Percentiles rank a stretch among this genome's conserved stretches.
Evolutionary conservation across 116 monocot species (phyloP).

Genomic region (Trichopus zeylanicus): DNA sequence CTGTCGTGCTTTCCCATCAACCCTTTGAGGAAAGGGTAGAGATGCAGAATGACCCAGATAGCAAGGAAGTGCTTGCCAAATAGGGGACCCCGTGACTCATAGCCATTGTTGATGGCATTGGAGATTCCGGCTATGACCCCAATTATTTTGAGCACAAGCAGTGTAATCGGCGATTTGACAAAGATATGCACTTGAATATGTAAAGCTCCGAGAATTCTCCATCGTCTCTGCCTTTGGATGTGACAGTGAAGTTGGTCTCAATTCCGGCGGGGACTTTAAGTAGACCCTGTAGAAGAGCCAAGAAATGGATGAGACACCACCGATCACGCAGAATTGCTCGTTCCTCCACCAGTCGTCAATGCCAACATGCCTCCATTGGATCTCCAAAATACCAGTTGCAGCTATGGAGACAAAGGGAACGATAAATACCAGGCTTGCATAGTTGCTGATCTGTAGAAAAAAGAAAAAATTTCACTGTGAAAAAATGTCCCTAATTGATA

Average conservation of each 20-base stretch:
- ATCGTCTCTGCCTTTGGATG: constrained; percentile 63
- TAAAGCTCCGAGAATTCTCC: constrained; percentile 39
- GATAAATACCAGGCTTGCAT: constrained; percentile 53
- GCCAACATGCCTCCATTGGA: constrained; percentile 52
- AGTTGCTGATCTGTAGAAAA: constrained; percentile 41
- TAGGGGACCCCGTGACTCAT: constrained; percentile 50
- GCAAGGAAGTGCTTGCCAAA: constrained; percentile 55
- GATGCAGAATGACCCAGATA: constrained; percentile 48
- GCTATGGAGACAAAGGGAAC: constrained; percentile 53
- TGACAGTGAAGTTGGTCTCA: constrained; percentile 63
- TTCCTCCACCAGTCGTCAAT: constrained; percentile 78
- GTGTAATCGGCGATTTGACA: constrained; percentile 31
- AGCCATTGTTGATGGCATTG: constrained; percentile 48
- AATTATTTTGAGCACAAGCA: constrained; percentile 40
- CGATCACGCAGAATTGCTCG: constrained; percentile 82
- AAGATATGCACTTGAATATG: constrained; percentile 49
- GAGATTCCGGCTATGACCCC: constrained; percentile 43
- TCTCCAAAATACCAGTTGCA: constrained; percentile 50
- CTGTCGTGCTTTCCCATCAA: constrained; percentile 42
- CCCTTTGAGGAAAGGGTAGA: constrained; percentile 60
- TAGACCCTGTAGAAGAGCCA: constrained; percentile 64
- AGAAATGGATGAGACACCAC: constrained; percentile 70
- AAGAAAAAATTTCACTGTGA: neutral
- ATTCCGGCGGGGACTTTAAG: constrained; percentile 59
- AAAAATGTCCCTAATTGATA: too few species aligned